These are phyloP conservation scores for Elasticomyces elasticus DNA, from an alignment of 495 filamentous ascomycete genomes.

Conservation along the genomic window DNA sequence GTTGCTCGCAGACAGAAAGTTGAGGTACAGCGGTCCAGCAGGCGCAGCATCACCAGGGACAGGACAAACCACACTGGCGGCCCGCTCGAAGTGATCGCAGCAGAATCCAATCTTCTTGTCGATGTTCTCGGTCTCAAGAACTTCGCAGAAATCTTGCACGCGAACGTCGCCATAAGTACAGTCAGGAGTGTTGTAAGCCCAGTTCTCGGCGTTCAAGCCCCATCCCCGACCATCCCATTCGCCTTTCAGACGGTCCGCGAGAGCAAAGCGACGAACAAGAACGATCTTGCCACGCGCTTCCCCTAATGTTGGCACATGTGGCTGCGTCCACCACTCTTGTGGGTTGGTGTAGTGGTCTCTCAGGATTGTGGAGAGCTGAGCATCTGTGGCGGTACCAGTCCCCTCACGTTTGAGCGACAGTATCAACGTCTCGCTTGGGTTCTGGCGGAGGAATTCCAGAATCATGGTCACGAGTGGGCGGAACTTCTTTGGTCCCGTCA, in stretches of 20 bases:
- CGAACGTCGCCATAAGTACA: conserved; percentile 63
- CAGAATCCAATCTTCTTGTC: conserved; percentile 67
- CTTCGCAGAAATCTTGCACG: conserved; percentile 93
- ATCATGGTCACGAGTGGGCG: conserved; percentile 57
- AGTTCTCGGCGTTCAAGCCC: conserved; percentile 71
- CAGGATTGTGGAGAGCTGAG: conserved; percentile 63
- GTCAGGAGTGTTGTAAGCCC: conserved; percentile 83
- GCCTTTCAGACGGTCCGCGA: conserved; percentile 49
- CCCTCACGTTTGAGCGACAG: conserved; percentile 90
- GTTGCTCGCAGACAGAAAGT: conserved; percentile 83
- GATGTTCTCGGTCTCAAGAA: conserved; percentile 64
- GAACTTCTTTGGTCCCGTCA: conserved; percentile 66
- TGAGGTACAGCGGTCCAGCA: conserved; percentile 63
- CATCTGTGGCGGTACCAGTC: conserved; percentile 65
- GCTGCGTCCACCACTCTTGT: conserved; percentile 66
- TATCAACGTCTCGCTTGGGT: conserved; percentile 75
- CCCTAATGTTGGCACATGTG: conserved; percentile 70
- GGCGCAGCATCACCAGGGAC: conserved; percentile 29
- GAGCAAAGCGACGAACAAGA: conserved; percentile 69
- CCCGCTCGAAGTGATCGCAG: conserved; percentile 63
- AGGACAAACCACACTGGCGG: conserved; percentile 41
- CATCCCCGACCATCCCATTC: conserved; percentile 57
- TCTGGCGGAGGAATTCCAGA: conserved; percentile 61
- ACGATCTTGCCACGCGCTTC: conserved; percentile 76
- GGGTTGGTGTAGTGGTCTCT: conserved; percentile 58